Evolutionary conservation across 495 filamentous ascomycete species (phyloP).

Genomic region (Lentithecium fluviatile): DNA sequence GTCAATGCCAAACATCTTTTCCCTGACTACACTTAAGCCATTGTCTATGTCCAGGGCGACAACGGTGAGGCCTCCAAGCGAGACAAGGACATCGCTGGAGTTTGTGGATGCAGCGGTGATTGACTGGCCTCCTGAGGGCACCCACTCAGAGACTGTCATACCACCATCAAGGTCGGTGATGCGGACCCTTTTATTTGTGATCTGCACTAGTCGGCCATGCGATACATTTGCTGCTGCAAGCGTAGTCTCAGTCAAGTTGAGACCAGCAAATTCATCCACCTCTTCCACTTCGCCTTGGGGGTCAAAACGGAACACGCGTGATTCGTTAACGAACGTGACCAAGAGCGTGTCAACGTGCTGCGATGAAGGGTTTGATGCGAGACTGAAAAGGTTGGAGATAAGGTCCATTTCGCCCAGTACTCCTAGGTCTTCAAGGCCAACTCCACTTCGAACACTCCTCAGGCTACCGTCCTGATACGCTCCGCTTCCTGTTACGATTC

Average conservation of each 20-base stretch:
- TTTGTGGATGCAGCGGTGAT: slow-evolving; percentile 83
- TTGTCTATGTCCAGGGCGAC: slow-evolving; percentile 62
- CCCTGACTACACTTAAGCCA: slow-evolving; percentile 55
- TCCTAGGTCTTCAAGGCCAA: slow-evolving; percentile 86
- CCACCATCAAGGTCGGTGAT: slow-evolving; percentile 70
- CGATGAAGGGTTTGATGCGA: slow-evolving; percentile 52
- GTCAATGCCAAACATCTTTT: slow-evolving; percentile 59
- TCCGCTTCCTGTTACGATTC: slow-evolving; percentile 89
- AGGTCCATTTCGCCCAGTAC: slow-evolving; percentile 76
- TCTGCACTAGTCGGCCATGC: slow-evolving; percentile 67
- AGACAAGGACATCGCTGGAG: slow-evolving; percentile 63
- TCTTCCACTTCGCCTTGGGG: slow-evolving; percentile 80
- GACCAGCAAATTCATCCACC: slow-evolving; percentile 66
- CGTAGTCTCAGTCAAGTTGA: slow-evolving; percentile 69
- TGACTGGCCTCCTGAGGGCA: slow-evolving; percentile 51
- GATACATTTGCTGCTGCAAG: slow-evolving; percentile 65
- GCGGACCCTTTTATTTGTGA: slow-evolving; percentile 63
- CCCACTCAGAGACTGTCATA: slow-evolving; percentile 68
- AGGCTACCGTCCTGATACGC: slow-evolving; percentile 83
- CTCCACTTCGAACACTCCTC: slow-evolving; percentile 85
- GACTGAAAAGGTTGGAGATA: slow-evolving; percentile 66
- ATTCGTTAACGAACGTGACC: slow-evolving; percentile 80
- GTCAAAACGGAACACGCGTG: slow-evolving; percentile 77
- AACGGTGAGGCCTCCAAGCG: slow-evolving; percentile 66
- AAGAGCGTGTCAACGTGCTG: slow-evolving; percentile 66